Conservation (phyloP, 164 flowering plant genomes). For the Vitis labrusca region DNA sequence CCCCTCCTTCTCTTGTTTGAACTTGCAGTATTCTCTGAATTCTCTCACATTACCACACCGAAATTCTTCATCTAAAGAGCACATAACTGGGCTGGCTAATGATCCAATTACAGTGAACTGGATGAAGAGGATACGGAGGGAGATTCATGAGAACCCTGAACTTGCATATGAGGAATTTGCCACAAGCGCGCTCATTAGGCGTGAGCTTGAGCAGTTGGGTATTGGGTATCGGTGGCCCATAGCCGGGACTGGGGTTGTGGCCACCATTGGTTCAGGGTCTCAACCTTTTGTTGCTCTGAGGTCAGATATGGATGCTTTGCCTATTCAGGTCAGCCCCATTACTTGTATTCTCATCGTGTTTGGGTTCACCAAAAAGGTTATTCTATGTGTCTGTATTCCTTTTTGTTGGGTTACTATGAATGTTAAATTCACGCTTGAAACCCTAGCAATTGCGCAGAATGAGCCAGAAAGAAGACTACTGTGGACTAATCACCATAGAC, state of each 20-base stretch:
- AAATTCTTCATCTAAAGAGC: constrained; percentile 20
- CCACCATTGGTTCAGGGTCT: constrained; percentile 55
- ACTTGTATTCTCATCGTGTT: background rate
- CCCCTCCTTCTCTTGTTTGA: constrained; percentile 5
- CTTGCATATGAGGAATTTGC: constrained; percentile 63
- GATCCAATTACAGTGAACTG: constrained; percentile 37
- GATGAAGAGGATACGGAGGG: constrained; percentile 54
- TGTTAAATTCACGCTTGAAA: no score
- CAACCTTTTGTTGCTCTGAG: constrained; percentile 68
- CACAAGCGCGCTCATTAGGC: constrained; percentile 57
- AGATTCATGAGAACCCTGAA: constrained; percentile 68
- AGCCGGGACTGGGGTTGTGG: constrained; percentile 67
- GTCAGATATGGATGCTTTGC: constrained; percentile 80
- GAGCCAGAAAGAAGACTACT: background rate
- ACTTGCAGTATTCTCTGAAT: background rate
- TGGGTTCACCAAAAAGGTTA: no score
- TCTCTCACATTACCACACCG: background rate
- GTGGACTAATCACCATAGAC: background rate
- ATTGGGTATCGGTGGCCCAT: constrained; percentile 57
- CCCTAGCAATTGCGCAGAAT: no score
- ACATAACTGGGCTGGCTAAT: constrained; percentile 35
- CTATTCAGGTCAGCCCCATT: constrained; percentile 49
- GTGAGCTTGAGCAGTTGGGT: constrained; percentile 54
- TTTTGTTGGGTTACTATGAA: no score
- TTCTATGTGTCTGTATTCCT: no score